These are phyloP conservation scores for Meyerozyma guilliermondii DNA, from an alignment of 1,139 yeast genomes.

Conservation along the genomic window DNA sequence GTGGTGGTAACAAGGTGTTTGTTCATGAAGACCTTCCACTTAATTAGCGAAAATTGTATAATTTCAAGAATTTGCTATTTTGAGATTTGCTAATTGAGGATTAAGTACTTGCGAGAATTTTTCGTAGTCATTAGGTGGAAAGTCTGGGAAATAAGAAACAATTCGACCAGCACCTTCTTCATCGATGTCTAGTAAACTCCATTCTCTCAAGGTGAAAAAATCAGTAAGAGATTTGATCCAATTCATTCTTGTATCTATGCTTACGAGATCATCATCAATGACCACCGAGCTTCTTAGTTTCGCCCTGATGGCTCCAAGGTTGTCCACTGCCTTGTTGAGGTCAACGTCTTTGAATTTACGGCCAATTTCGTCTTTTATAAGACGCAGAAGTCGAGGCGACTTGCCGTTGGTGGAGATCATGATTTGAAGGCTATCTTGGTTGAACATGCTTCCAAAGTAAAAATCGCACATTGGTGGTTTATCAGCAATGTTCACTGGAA, in stretches of 20 bases:
- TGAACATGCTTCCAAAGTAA: conserved; percentile 76
- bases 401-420: conserved; percentile 84
- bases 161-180: conserved; percentile 20
- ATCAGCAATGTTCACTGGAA: conserved; percentile 82
- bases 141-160: conserved; percentile 33
- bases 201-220: conserved; percentile 49
- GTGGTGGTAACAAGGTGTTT: conserved; percentile 82
- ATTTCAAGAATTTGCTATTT: too few species aligned
- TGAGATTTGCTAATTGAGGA: background rate
- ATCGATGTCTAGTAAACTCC: conserved; percentile 43
- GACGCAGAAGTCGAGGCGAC: conserved; percentile 69
- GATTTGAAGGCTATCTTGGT: conserved; percentile 72
- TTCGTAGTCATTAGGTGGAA: conserved; percentile 35
- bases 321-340: conserved; percentile 57
- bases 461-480: conserved; percentile 81
- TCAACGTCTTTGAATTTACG: conserved; percentile 37
- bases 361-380: conserved; percentile 58
- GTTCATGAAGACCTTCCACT: conserved; percentile 51
- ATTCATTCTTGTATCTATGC: conserved; percentile 62
- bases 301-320: conserved; percentile 55
- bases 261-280: conserved; percentile 42
- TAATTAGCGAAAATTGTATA: background rate
- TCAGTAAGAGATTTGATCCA: conserved; percentile 72
- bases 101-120: conserved; percentile 24
- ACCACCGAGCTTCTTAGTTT: conserved; percentile 41